Percentiles rank a stretch among this genome's conserved stretches.
These are phyloP conservation scores for Boletus reticuloceps DNA, from an alignment of 768 basidiomycete species.

Conservation along the genomic window DNA sequence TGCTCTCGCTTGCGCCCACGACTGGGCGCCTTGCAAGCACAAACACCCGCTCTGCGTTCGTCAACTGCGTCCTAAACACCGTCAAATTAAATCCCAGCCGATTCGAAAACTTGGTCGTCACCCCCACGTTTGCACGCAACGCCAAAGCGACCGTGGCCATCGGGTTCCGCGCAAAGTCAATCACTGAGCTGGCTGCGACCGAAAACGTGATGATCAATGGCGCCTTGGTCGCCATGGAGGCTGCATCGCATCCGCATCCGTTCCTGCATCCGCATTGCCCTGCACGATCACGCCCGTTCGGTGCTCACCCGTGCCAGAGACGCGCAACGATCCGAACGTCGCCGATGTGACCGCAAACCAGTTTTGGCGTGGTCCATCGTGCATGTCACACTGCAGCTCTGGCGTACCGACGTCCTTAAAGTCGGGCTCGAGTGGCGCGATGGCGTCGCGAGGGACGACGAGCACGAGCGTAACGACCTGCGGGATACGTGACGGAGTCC, in stretches of 20 bases:
- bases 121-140: constrained; percentile 9
- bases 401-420: constrained; percentile 4
- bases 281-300: constrained; percentile 9
- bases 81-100: constrained; percentile 14
- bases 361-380: neutral
- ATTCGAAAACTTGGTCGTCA: constrained; percentile 4
- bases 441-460: constrained; percentile 28
- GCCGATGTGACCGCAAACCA: constrained; percentile 21
- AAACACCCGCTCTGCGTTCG: constrained; percentile 16
- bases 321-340: constrained; percentile 18
- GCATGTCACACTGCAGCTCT: constrained; percentile 22
- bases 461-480: constrained; percentile 31
- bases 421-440: constrained; percentile 12
- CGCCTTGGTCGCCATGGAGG: constrained; percentile 16
- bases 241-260: neutral
- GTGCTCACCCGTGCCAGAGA: constrained; percentile 19
- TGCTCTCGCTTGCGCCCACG: neutral
- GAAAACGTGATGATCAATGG: constrained; percentile 24
- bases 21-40: constrained; percentile 16
- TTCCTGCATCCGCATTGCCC: neutral
- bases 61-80: constrained; percentile 15
- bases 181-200: constrained; percentile 3
- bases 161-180: constrained; percentile 9
- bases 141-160: constrained; percentile 13
- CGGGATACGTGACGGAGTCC: constrained; percentile 24